A percentile compares a stretch with the other conserved stretches of the same genome.
Evolutionary conservation across 2,329 filamentous ascomycete species (phyloP).

Genomic region (Chaetothyriales sp.): DNA sequence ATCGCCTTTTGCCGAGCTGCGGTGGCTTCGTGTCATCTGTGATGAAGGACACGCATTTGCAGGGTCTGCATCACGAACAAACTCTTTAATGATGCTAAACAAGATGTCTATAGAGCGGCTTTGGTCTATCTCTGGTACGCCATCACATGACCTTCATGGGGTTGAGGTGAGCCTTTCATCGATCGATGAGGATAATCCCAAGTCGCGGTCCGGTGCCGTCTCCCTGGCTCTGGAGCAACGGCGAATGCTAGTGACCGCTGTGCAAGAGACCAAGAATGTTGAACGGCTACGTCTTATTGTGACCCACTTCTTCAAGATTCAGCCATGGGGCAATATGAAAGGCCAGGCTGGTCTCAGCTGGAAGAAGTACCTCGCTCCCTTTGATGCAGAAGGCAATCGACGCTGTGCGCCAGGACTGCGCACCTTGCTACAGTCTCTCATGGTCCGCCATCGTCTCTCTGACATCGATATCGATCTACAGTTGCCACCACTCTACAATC

Average conservation of each 20-base stretch:
- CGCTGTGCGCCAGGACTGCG: constrained; percentile 39
- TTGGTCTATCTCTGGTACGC: constrained; percentile 87
- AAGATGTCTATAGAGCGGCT: constrained; percentile 51
- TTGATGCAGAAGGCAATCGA: constrained; percentile 42
- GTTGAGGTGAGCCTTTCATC: constrained; percentile 46
- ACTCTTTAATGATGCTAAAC: constrained; percentile 41
- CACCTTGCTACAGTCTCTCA: constrained; percentile 59
- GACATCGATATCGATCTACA: constrained; percentile 52
- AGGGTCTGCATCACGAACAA: constrained; percentile 47
- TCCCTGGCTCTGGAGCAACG: constrained; percentile 8
- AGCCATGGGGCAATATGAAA: constrained; percentile 60
- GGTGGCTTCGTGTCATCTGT: constrained; percentile 79
- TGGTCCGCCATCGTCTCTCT: constrained; percentile 63
- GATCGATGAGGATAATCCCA: constrained; percentile 24
- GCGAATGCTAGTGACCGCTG: constrained; percentile 27
- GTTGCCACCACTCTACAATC: constrained; percentile 61
- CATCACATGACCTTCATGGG: constrained; percentile 69
- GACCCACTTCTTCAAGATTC: constrained; percentile 57
- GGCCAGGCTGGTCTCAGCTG: constrained; percentile 47
- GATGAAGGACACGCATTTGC: constrained; percentile 85
- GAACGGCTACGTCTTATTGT: constrained; percentile 54
- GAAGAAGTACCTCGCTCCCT: constrained; percentile 56
- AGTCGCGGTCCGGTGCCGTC: constrained; percentile 7
- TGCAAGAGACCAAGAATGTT: constrained; percentile 49
- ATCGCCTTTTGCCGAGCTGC: constrained; percentile 55